Evolutionary conservation across 495 filamentous ascomycete species (phyloP).

Genomic region (Podospora bellae-mahoneyi): DNA sequence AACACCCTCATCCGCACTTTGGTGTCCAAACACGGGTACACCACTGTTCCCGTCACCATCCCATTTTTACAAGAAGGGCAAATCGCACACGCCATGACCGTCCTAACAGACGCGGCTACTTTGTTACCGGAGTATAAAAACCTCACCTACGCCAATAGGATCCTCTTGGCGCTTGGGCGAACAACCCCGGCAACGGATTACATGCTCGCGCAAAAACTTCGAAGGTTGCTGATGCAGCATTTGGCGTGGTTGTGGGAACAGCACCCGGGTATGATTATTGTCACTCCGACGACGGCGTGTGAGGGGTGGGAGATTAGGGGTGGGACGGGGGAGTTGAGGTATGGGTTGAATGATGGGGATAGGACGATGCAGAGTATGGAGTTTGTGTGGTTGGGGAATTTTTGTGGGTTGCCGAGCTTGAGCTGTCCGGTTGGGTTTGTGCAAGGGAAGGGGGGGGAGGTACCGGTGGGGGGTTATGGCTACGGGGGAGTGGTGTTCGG

Average conservation of each 20-base stretch:
- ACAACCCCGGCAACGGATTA: constrained; percentile 65
- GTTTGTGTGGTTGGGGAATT: constrained; percentile 83
- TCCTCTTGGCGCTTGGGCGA: constrained; percentile 63
- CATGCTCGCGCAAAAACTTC: constrained; percentile 70
- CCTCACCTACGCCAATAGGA: constrained; percentile 64
- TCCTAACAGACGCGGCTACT: constrained; percentile 65
- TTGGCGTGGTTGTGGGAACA: constrained; percentile 63
- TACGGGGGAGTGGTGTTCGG: constrained; percentile 75
- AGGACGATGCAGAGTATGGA: constrained; percentile 72
- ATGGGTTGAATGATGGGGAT: constrained; percentile 69
- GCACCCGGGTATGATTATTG: constrained; percentile 71
- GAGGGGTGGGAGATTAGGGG: constrained; percentile 61
- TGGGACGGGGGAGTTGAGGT: constrained; percentile 49
- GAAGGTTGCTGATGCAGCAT: constrained; percentile 74
- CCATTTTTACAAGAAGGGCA: constrained; percentile 74
- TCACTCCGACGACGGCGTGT: constrained; percentile 72
- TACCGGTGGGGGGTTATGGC: constrained; percentile 83
- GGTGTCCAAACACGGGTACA: constrained; percentile 54
- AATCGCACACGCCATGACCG: constrained; percentile 73
- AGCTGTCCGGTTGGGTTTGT: constrained; percentile 68
- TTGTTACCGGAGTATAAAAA: constrained; percentile 32
- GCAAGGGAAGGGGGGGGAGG: constrained; percentile 38
- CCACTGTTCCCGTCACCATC: constrained; percentile 63
- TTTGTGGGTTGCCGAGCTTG: constrained; percentile 69
- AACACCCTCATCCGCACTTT: constrained; percentile 57